Evolutionary conservation across 768 basidiomycete species (phyloP).

Genomic region (Brasilioporus rufonigricans): DNA sequence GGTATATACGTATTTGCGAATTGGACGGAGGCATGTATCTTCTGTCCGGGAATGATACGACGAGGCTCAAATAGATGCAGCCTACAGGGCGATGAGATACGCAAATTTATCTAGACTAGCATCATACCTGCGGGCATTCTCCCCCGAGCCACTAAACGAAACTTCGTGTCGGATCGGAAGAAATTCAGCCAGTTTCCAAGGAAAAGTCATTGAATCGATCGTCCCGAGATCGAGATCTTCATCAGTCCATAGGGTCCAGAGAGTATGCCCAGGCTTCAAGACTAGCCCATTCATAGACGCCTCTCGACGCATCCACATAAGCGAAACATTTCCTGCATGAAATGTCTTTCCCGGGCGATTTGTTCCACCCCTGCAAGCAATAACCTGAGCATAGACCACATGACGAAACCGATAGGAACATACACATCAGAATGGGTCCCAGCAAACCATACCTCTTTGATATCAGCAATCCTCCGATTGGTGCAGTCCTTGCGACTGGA

Average conservation of each 20-base stretch:
- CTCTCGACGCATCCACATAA: conserved; percentile 7
- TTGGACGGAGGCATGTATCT: conserved; percentile 7
- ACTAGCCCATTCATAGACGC: neutral
- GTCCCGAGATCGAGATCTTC: conserved; percentile 3
- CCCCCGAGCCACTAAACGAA: conserved; percentile 2
- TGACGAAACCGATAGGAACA: neutral
- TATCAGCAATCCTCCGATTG: neutral
- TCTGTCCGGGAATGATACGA: conserved; percentile 7
- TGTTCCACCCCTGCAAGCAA: conserved; percentile 1
- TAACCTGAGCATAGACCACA: neutral
- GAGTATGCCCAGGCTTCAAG: conserved; percentile 3
- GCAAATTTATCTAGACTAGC: neutral
- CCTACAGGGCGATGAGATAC: neutral
- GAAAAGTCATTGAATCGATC: neutral
- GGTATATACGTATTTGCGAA: conserved; percentile 6
- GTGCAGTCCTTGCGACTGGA: neutral
- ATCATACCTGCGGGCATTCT: conserved; percentile 3
- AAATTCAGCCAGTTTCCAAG: conserved; percentile 3
- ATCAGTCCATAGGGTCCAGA: conserved; percentile 9
- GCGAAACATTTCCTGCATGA: conserved; percentile 5
- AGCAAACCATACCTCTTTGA: conserved; percentile 9
- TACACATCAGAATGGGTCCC: conserved; percentile 7
- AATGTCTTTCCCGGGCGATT: conserved; percentile 1
- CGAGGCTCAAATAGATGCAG: conserved; percentile 4
- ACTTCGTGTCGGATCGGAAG: conserved; percentile 6